These are phyloP conservation scores for Lodderomyces oxycetoniae DNA, from an alignment of 1,139 yeast species.

Conservation along the genomic window DNA sequence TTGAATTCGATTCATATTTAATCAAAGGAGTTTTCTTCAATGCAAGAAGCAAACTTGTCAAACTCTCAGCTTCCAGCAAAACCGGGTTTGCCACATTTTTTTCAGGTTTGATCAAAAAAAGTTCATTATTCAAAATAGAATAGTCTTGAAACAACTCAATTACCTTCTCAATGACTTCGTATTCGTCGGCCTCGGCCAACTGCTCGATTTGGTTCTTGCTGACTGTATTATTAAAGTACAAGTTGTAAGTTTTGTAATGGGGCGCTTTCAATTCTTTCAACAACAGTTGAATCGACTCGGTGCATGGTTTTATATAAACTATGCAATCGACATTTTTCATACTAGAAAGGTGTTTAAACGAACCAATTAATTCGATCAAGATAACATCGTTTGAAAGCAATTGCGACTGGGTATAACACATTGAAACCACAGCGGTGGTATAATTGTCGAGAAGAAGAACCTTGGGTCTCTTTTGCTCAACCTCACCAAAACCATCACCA, in stretches of 20 bases:
- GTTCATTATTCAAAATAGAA: conserved; percentile 62
- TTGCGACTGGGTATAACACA: conserved; percentile 84
- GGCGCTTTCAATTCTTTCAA: conserved; percentile 70
- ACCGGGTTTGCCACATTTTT: conserved; percentile 14
- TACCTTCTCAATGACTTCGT: conserved; percentile 71
- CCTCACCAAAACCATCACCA: too few relatives aligned
- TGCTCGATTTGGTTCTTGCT: conserved; percentile 75
- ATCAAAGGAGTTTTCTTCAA: conserved; percentile 74
- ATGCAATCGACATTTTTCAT: conserved; percentile 83
- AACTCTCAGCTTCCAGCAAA: conserved; percentile 49
- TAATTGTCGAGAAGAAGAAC: conserved; percentile 73
- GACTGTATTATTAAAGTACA: conserved; percentile 72
- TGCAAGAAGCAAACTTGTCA: conserved; percentile 66
- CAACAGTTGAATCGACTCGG: conserved; percentile 55
- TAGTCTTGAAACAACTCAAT: conserved; percentile 85
- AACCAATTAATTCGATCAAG: conserved; percentile 66
- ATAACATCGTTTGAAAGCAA: conserved; percentile 77
- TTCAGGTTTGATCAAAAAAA: conserved; percentile 35
- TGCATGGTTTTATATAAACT: conserved; percentile 71
- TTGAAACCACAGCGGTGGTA: conserved; percentile 79
- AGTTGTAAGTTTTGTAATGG: conserved; percentile 69
- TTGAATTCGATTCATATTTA: conserved; percentile 66
- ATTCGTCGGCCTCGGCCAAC: conserved; percentile 85
- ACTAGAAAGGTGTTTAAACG: conserved; percentile 55
- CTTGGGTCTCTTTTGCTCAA: conserved; percentile 45